phyloP scores from a whole-genome alignment of 2,329 filamentous ascomycete species.

The Nectriaceae sp. region DNA sequence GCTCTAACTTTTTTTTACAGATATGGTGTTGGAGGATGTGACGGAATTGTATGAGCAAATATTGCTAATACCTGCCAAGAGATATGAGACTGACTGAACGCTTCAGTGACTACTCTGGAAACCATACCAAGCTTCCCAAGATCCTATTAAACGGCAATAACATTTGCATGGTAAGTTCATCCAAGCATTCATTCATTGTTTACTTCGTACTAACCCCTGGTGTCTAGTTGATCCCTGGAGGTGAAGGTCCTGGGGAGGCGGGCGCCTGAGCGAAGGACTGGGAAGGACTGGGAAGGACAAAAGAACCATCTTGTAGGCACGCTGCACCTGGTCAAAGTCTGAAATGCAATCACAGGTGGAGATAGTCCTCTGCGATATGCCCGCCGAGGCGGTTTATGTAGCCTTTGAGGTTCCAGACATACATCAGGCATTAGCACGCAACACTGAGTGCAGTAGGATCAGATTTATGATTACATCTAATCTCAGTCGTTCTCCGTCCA shows the following conservation, averaged over 20 bases:
- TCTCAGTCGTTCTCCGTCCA: conserved; percentile 19
- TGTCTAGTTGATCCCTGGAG: conserved; percentile 73
- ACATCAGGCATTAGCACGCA: not conserved
- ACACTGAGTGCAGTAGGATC: not conserved
- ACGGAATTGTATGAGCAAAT: conserved; percentile 90
- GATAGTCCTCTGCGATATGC: too few species aligned
- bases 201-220: conserved; percentile 8
- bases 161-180: conserved; percentile 85
- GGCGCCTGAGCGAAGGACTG: conserved; percentile 22
- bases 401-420: too few species aligned
- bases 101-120: conserved; percentile 87
- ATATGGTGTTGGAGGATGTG: conserved; percentile 98
- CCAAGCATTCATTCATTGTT: not conserved
- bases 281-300: conserved; percentile 3
- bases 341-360: too few species aligned
- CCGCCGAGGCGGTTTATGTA: too few species aligned
- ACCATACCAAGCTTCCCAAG: conserved; percentile 87
- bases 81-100: conserved; percentile 28
- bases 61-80: not conserved
- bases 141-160: conserved; percentile 98
- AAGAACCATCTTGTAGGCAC: conserved; percentile 10
- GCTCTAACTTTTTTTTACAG: conserved; percentile 48
- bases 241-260: conserved; percentile 63
- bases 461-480: conserved; percentile 1
- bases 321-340: conserved; percentile 1